A percentile compares a stretch with the other conserved stretches of the same genome.
These are phyloP conservation scores for Solanum phureja DNA, from an alignment of 257 asterid species.

Conservation along the genomic window DNA sequence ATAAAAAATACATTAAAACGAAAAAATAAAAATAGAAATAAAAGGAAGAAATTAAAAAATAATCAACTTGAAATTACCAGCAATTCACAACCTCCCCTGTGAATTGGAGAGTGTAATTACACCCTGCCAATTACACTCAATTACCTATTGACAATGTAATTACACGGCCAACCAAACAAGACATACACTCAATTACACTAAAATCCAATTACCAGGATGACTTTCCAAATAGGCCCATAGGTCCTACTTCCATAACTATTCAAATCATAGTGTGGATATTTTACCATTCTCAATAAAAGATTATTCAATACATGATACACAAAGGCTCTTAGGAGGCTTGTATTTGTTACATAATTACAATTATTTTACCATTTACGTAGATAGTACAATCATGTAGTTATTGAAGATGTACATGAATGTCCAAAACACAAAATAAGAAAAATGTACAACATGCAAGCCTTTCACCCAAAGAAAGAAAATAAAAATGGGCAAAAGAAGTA, in stretches of 20 bases:
- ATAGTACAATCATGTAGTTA: background rate
- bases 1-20: no score
- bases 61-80: fast-evolving
- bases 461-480: background rate
- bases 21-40: no score
- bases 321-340: background rate
- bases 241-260: background rate
- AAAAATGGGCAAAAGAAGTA: background rate
- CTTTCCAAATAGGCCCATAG: background rate
- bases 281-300: background rate
- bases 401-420: background rate
- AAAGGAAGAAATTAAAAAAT: no score
- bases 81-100: no score
- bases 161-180: no score
- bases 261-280: background rate
- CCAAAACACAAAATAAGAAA: background rate
- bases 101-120: no score
- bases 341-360: background rate
- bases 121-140: no score
- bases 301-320: background rate
- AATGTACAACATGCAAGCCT: background rate
- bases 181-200: no score
- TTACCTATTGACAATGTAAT: no score
- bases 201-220: no score
- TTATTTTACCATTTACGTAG: background rate